Evolutionary conservation across 2,329 filamentous ascomycete species (phyloP), one percentile per base, ranked within the genome.

Genomic region (Purpureocillium takamizusanense): DNA sequence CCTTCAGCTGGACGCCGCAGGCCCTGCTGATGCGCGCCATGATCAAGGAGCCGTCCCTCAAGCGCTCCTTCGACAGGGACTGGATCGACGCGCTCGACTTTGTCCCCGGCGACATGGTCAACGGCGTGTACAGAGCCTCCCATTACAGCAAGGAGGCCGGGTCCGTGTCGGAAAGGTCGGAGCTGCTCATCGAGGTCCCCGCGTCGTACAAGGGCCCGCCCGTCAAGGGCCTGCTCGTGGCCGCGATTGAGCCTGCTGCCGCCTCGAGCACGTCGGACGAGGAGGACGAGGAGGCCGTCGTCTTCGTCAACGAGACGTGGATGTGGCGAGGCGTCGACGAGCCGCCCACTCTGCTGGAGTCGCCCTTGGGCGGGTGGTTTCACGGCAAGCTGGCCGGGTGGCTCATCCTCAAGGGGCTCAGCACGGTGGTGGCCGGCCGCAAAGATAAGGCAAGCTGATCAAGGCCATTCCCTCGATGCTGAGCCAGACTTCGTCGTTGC

Each of bases 291-390:
- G 31, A 35, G 11, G 42, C n/a, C n/a, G n/a, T 55, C 18, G 46
- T 55, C 7, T 57, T 63, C 35, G 48, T 59, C 33, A 62, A 61
- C 40, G 59, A 63, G 51, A 61, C 60, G n/a, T 62, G 59, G 60
- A 56, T 60, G 54, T 63, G 59, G 59, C 50, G 60, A 32, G 45
- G 39, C 10, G 25, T 37, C 13, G 42, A 46, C 14, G 58, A 60
- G 35, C 47, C 44, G 35, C 46, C 51, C 13, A 49, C 52, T 10
- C 36, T 61, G 37, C 42, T 63, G 17, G 59, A 63, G 42, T 42
- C 44, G 2, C 23, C 44, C 0, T 11, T 54, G 1, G 54, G 55
- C 1, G 45, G 44, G 3, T 61, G 56, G 56, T 38, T 61, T 21
- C 60, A 63, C 36, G 34, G 43, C 10, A 23, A 52, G 7, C 35